phyloP scores from a whole-genome alignment of 768 basidiomycete species.

The Suillus plorans region DNA sequence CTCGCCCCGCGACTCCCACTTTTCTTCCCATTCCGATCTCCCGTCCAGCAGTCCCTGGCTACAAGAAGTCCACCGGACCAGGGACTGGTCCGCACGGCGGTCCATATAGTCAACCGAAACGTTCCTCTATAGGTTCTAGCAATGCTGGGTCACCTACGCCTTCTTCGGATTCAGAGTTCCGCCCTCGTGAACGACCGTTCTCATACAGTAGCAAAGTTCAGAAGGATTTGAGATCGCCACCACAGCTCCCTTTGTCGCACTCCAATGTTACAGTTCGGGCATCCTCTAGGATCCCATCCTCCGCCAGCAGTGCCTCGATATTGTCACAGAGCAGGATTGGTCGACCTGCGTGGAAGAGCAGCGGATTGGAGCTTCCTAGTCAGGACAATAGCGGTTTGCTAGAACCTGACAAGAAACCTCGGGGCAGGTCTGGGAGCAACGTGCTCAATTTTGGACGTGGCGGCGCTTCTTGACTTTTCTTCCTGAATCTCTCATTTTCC shows the following conservation, averaged over 20 bases:
- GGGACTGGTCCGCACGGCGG: constrained; percentile 37
- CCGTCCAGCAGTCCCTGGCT: constrained; percentile 42
- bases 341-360: constrained; percentile 42
- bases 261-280: constrained; percentile 50
- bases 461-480: constrained; percentile 7
- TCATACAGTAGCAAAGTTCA: constrained; percentile 26
- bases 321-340: constrained; percentile 49
- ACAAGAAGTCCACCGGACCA: constrained; percentile 64
- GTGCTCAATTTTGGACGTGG: constrained; percentile 22
- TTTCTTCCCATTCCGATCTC: constrained; percentile 69
- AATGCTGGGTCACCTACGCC: constrained; percentile 28
- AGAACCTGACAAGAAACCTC: constrained; percentile 22
- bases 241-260: constrained; percentile 41
- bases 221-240: constrained; percentile 36
- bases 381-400: constrained; percentile 20
- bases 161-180: constrained; percentile 25
- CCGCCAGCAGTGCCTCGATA: constrained; percentile 30
- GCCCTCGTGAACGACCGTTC: constrained; percentile 25
- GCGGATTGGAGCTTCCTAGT: constrained; percentile 27
- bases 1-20: constrained; percentile 75
- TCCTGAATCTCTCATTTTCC: neutral
- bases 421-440: constrained; percentile 30
- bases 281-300: constrained; percentile 40
- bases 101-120: constrained; percentile 48
- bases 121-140: constrained; percentile 61